Conservation (phyloP, 768 basidiomycete genomes). For the Agaricus sinodeliciosus region DNA sequence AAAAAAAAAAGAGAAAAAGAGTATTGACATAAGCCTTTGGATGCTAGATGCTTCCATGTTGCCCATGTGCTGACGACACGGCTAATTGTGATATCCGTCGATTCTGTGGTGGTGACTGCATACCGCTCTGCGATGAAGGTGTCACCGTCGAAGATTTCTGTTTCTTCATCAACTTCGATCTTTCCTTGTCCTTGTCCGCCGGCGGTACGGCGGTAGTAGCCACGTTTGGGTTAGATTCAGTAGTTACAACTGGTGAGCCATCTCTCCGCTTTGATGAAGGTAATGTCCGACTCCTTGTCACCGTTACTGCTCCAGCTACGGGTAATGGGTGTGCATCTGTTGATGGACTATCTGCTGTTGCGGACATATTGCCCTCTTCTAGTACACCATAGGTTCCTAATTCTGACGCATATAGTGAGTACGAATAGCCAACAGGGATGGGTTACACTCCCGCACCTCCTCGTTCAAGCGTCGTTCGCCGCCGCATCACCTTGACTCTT, state of each 20-base stretch:
- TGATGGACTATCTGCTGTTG: slow-evolving; percentile 39
- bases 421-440: background rate
- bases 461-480: slow-evolving; percentile 51
- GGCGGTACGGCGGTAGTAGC: background rate
- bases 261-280: slow-evolving; percentile 37
- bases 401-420: background rate
- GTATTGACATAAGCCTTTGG: background rate
- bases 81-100: slow-evolving; percentile 10
- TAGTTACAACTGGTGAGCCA: slow-evolving; percentile 7
- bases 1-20: background rate
- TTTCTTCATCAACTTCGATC: slow-evolving; percentile 12
- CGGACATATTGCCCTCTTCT: slow-evolving; percentile 34
- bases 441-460: slow-evolving; percentile 20
- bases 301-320: slow-evolving; percentile 27
- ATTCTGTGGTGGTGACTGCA: slow-evolving; percentile 1
- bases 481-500: slow-evolving; percentile 38
- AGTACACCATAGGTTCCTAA: background rate
- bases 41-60: slow-evolving; percentile 1
- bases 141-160: slow-evolving; percentile 8
- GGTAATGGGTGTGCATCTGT: slow-evolving; percentile 19
- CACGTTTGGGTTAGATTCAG: slow-evolving; percentile 7
- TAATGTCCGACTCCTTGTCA: slow-evolving; percentile 60
- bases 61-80: background rate
- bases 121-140: background rate
- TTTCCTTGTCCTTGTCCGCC: slow-evolving; percentile 4